These are phyloP conservation scores for Alternaria gaisen DNA, from an alignment of 2,329 filamentous ascomycete genomes.

Conservation along the genomic window DNA sequence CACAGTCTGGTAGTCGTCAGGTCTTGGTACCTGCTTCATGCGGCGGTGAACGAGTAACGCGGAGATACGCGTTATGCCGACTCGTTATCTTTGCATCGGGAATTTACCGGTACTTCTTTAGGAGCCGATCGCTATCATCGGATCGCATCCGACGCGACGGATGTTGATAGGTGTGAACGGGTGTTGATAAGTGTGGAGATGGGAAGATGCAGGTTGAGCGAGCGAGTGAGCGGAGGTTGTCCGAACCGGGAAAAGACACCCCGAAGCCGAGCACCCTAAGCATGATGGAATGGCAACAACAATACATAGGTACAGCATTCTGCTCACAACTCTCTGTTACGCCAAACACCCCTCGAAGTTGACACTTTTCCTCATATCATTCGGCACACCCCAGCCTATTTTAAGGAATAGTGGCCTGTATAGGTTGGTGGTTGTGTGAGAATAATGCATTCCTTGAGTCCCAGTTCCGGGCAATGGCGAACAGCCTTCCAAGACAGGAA, in stretches of 20 bases:
- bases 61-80: not conserved
- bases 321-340: not conserved
- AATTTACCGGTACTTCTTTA: not conserved
- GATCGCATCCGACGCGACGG: not conserved
- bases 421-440: too few relatives aligned
- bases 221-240: not conserved
- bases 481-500: not conserved
- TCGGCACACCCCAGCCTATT: too few relatives aligned
- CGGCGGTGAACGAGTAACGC: not conserved
- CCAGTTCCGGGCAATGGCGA: too few relatives aligned
- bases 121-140: not conserved
- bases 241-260: not conserved
- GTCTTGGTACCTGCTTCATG: slow-evolving; percentile 17
- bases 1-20: not conserved
- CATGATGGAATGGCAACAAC: not conserved
- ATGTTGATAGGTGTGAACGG: slow-evolving; percentile 1
- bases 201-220: slow-evolving; percentile 3
- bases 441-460: too few relatives aligned
- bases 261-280: not conserved
- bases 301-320: too few relatives aligned
- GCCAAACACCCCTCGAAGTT: too few relatives aligned
- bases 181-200: not conserved
- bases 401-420: too few relatives aligned
- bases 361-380: too few relatives aligned
- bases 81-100: slow-evolving; percentile 4